A percentile compares a stretch with the other conserved stretches of the same genome.
phyloP scores from a whole-genome alignment of 257 asterid species.

The Solanum lycopersicoides region DNA sequence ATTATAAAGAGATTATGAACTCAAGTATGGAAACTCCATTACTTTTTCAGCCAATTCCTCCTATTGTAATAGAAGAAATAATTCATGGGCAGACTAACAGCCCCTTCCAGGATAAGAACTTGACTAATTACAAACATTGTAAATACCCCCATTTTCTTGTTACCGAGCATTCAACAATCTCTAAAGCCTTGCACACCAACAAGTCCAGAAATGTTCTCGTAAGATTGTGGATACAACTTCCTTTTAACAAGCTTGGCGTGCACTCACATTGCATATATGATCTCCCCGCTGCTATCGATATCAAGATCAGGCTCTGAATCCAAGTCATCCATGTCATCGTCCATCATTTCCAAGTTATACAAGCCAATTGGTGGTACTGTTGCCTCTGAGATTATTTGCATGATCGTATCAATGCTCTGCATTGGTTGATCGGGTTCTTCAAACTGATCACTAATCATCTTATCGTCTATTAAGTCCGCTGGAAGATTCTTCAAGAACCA shows the following conservation, averaged over 20 bases:
- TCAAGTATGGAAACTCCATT: background rate
- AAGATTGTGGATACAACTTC: background rate
- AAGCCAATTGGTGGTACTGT: conserved; percentile 82
- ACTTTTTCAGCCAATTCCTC: background rate
- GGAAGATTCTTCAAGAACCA: conserved; percentile 95
- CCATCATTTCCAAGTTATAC: conserved; percentile 64
- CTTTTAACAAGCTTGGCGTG: background rate
- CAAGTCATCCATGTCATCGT: conserved; percentile 77
- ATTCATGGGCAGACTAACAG: background rate
- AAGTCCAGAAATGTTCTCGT: background rate
- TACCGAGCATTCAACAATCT: background rate
- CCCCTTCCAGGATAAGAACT: background rate
- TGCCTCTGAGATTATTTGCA: conserved; percentile 93
- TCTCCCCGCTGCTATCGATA: conserved; percentile 95
- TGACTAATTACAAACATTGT: background rate
- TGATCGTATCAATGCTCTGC: conserved; percentile 74
- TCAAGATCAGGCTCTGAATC: conserved; percentile 93
- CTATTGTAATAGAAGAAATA: background rate
- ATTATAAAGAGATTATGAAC: background rate
- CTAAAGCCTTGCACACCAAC: background rate
- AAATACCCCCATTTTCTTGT: background rate
- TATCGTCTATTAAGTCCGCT: conserved; percentile 74
- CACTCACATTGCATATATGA: conserved; percentile 69
- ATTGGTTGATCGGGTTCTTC: conserved; percentile 89
- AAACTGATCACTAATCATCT: conserved; percentile 42